These are phyloP conservation scores for Hygrophoropsis aurantiaca DNA, from an alignment of 768 basidiomycete genomes.

Conservation along the genomic window DNA sequence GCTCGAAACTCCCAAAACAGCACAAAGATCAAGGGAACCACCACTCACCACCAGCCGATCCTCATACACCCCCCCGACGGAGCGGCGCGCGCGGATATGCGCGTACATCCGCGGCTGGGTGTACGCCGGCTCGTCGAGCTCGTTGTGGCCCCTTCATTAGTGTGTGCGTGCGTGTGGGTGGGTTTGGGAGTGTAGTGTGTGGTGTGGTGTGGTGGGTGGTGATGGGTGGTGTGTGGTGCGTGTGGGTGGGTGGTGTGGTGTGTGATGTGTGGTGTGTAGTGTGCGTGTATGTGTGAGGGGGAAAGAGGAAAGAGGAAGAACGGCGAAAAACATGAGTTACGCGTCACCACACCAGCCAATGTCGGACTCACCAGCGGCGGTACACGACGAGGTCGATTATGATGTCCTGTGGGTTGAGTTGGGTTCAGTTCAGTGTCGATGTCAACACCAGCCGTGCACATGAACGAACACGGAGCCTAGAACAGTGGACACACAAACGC, in stretches of 20 bases:
- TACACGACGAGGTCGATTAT: constrained; percentile 90
- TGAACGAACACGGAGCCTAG: too few species aligned
- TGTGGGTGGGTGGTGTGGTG: too few species aligned
- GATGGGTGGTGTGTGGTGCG: too few species aligned
- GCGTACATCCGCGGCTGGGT: constrained; percentile 92
- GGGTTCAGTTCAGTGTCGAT: too few species aligned
- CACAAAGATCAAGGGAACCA: not conserved
- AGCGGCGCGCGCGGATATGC: constrained; percentile 73
- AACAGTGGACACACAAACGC: not conserved
- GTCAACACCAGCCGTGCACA: too few species aligned
- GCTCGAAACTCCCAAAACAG: not conserved
- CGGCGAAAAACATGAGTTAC: not conserved
- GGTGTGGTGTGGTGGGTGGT: too few species aligned
- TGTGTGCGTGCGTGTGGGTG: too few species aligned
- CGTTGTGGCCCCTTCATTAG: constrained; percentile 81
- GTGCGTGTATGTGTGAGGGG: too few species aligned
- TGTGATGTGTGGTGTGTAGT: too few species aligned
- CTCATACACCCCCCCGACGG: constrained; percentile 82
- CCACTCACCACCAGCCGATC: constrained; percentile 66
- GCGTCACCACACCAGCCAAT: not conserved
- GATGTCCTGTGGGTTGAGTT: constrained; percentile 61
- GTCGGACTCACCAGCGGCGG: constrained; percentile 61
- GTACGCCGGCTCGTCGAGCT: constrained; percentile 82
- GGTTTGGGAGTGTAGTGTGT: too few species aligned
- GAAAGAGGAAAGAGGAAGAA: too few species aligned